Conservation (phyloP, 768 basidiomycete species). For the Candolleomyces eurysporus region DNA sequence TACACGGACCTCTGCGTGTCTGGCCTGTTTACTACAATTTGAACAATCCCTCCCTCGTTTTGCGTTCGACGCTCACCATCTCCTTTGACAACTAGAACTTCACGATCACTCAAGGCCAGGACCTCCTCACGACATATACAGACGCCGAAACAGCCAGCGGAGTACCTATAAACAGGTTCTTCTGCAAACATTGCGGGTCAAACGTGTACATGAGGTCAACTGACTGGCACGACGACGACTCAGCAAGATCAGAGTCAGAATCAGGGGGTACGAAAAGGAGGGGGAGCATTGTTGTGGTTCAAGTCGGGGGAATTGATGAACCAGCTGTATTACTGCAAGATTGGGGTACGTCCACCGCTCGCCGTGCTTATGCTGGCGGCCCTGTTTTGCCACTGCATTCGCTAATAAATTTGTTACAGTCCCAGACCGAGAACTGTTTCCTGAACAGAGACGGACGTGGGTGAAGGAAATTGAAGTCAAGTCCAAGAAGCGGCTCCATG, state of each 20-base stretch:
- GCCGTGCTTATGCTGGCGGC: not conserved
- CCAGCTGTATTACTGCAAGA: not conserved
- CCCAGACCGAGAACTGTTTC: not conserved
- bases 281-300: not conserved
- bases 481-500: too few species aligned
- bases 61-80: not conserved
- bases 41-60: not conserved
- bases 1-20: too few species aligned
- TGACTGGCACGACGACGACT: not conserved
- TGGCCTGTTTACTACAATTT: not conserved
- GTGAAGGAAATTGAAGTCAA: not conserved
- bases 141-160: constrained; percentile 32
- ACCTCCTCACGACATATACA: constrained; percentile 23
- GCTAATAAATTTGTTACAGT: not conserved
- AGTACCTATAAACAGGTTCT: constrained; percentile 26
- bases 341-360: not conserved
- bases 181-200: constrained; percentile 37
- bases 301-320: not conserved
- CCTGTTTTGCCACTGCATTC: not conserved
- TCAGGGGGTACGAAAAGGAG: not conserved
- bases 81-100: not conserved
- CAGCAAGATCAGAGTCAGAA: not conserved
- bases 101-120: constrained; percentile 18
- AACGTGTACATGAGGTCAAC: constrained; percentile 27
- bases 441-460: not conserved